Evolutionary conservation across 2,329 filamentous ascomycete genomes (phyloP).

Genomic region (Calonectria pteridis): DNA sequence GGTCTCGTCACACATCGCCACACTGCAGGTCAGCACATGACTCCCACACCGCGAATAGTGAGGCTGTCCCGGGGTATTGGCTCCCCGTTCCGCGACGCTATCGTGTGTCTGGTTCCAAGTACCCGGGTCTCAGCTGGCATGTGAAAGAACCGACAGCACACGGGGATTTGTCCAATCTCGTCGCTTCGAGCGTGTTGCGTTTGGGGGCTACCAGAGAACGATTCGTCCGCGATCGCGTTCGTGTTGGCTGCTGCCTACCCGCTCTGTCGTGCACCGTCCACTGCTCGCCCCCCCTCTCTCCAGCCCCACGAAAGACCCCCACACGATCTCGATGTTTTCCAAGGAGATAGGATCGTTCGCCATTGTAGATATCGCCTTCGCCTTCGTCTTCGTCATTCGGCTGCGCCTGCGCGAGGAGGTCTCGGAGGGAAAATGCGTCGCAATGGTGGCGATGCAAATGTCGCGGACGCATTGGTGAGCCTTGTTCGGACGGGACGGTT

Average conservation of each 20-base stretch:
- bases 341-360: not conserved
- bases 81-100: not conserved
- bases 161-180: constrained; percentile 18
- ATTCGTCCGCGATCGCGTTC: constrained; percentile 18
- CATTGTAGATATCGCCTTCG: not conserved
- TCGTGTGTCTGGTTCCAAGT: constrained; percentile 8
- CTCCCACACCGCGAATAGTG: not conserved
- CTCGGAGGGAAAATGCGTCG: not conserved
- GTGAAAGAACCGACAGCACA: constrained; percentile 13
- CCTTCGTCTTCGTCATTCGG: constrained; percentile 11
- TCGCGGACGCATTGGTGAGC: constrained; percentile 11
- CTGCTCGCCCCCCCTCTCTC: not conserved
- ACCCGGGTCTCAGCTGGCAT: constrained; percentile 24
- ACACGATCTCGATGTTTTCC: not conserved
- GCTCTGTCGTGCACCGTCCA: constrained; percentile 16
- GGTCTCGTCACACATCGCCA: constrained; percentile 8
- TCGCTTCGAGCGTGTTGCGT: not conserved
- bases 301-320: constrained; percentile 14
- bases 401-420: constrained; percentile 5
- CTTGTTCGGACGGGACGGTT: not conserved
- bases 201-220: not conserved
- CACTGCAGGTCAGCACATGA: constrained; percentile 30
- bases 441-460: constrained; percentile 19
- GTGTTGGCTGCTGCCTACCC: constrained; percentile 37
- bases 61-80: constrained; percentile 26